A percentile compares a stretch with the other conserved stretches of the same genome.
These are phyloP conservation scores for Cronartium quercuum DNA, from an alignment of 1,284 basidiomycete genomes.

Conservation along the genomic window DNA sequence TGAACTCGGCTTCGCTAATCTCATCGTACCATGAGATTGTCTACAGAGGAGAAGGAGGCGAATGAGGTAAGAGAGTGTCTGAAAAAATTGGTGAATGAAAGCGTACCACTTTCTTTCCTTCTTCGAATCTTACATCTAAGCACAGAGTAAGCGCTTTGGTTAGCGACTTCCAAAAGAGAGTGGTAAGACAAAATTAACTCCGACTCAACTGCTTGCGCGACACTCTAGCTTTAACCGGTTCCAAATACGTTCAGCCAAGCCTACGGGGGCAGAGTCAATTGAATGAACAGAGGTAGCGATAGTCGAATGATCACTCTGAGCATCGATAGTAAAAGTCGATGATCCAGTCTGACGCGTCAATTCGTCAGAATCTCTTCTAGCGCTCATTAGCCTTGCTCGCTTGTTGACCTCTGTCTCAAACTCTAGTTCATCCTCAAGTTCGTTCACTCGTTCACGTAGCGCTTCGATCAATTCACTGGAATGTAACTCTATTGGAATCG, in stretches of 20 bases:
- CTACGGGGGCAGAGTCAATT: not conserved
- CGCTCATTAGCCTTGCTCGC: not conserved
- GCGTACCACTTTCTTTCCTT: not conserved
- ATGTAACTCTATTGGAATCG: not conserved
- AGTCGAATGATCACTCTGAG: not conserved
- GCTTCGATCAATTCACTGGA: not conserved
- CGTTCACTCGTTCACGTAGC: not conserved
- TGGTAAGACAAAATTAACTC: not conserved
- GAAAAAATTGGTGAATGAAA: not conserved
- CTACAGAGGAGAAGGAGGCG: not conserved
- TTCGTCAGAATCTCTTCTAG: not conserved
- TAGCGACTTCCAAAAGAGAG: not conserved
- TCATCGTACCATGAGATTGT: not conserved
- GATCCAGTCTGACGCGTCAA: not conserved
- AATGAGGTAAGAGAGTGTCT: not conserved
- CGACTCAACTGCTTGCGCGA: not conserved
- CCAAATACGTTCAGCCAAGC: not conserved
- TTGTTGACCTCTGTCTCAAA: not conserved
- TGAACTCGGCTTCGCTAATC: not conserved
- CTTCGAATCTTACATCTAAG: not conserved
- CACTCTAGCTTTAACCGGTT: not conserved
- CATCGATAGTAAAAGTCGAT: not conserved
- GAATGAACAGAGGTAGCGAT: not conserved
- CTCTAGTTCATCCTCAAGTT: not conserved
- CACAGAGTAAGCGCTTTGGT: too few relatives aligned